Base-by-base conservation (phyloP, 2,329 filamentous ascomycete genomes). In the Emericellopsis atlantica region DNA sequence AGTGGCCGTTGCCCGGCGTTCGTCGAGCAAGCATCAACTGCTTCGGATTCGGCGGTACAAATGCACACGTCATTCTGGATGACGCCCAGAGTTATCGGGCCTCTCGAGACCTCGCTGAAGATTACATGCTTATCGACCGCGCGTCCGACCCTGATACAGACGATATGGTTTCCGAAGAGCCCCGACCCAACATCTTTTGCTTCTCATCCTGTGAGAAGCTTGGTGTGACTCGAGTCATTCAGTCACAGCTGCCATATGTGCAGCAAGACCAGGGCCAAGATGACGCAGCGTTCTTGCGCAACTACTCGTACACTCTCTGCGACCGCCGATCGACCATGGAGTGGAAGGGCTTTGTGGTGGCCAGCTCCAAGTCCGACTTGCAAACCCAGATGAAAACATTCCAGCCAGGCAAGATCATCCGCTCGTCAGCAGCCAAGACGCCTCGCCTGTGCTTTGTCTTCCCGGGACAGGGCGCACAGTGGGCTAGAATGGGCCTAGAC, bases 11-110 rank as follows among this genome's bases (percentile, higher is more conserved):
- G 1, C 37, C 54, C 0, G 64, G 67, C 9, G 54, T 65, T 12
- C 64, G 69, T 2, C 65, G 72, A 16, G 67, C 66, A 34, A 72
- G 67, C 43, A 61, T 77, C 46, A 76, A 76, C 48, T 72, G 66
- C 44, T 78, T 76, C 46, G 73, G 74, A 3, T 76, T 71, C 48
- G 74, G 74, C 2, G 74, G 74, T 33, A 72, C 71, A 4, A 76
- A 76, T 39, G 66, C 65, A 1, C 72, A 77, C 45, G 61, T 67
- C 2, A 66, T 74, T 32, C 45, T 74, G 37, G 70, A 74, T 34
- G 67, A 70, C 42, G 64, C 65, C 3, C 55, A 60, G 3, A 54
- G 56, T 15, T 68, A 67, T 40, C 49, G 70, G 5, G 46, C 51
- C 4, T 49, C 56, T 31, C 53, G 54, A n/a, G 52, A 51, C 2